Conservation (phyloP, 2,329 filamentous ascomycete genomes). For the Trichophyton simii region DNA sequence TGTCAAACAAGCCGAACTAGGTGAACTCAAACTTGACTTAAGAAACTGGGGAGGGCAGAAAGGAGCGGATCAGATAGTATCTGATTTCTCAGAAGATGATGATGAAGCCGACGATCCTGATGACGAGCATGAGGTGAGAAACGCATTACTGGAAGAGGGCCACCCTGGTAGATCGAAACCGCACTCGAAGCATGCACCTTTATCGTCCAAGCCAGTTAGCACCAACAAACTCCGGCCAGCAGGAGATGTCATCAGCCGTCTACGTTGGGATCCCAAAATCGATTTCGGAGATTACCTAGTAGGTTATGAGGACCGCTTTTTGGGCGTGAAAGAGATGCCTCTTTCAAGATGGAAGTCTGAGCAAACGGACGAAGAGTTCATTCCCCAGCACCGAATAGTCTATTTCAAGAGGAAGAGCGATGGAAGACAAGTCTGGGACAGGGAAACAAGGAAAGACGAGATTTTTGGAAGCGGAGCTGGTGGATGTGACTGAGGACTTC, state of each 20-base stretch:
- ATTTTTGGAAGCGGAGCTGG: conserved; percentile 35
- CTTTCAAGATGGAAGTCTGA: conserved; percentile 42
- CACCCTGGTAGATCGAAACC: not conserved
- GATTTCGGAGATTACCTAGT: conserved; percentile 37
- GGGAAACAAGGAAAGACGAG: conserved; percentile 35
- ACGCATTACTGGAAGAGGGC: not conserved
- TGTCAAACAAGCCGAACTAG: conserved; percentile 16
- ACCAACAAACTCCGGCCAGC: conserved; percentile 15
- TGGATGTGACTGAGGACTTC: not conserved
- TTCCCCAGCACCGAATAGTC: conserved; percentile 42
- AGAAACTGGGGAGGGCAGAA: conserved; percentile 11
- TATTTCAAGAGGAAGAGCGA: conserved; percentile 35
- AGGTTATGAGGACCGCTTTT: conserved; percentile 43
- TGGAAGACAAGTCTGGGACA: conserved; percentile 40
- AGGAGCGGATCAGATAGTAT: conserved; percentile 4
- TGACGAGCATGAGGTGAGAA: conserved; percentile 5
- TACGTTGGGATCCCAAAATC: conserved; percentile 39
- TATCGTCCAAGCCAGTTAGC: not conserved
- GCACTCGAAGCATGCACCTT: not conserved
- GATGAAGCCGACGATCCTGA: conserved; percentile 6
- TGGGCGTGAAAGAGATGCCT: conserved; percentile 36
- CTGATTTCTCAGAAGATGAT: conserved; percentile 10
- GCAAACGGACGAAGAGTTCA: conserved; percentile 44
- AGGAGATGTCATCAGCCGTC: conserved; percentile 36
- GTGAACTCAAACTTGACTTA: conserved; percentile 12